Base-by-base conservation (phyloP, 2,329 filamentous ascomycete species). In the Ascosphaera aggregata region DNA sequence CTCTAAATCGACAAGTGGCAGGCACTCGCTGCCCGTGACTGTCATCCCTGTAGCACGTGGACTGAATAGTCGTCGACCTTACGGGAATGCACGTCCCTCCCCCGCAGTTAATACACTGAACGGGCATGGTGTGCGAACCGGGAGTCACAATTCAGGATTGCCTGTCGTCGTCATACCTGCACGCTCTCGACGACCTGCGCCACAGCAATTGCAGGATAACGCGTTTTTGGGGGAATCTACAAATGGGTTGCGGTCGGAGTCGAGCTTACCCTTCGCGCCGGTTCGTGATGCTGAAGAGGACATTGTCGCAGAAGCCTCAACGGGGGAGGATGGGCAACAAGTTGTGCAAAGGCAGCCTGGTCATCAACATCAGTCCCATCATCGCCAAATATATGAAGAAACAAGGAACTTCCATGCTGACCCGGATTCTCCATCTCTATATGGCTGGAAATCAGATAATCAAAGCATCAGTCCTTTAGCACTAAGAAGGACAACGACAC, bases 141-240 rank as follows among this genome's bases (percentile, higher is more conserved):
- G 20, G 40, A 40, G 11, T 41, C 47, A 3, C 39, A 46, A 2
- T 34, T 37, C 19, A 44, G 42, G 8, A 4, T 44, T 67, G 7
- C 69, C 68, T 1, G 63, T 72, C 9, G 70, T 66, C 3, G 60
- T 74, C 31, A 71, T 75, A 35, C 70, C 70, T 3, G 68, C 69
- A 2, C 70, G 70, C 43, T 62, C 66, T 17, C 30, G 42, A 8
- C 34, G 34, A 16, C n/a, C 34, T 8, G 7, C 34, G n/a, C 34
- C 7, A 18, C 34, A 15, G 34, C 5, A 35, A 5, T 8, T 15
- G 16, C 34, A 35, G 9, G 9, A 15, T 15, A 9, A 15, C 27
- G 15, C 27, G 9, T 15, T 31, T 9, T 9, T 15, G 27, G 27
- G 9, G 27, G 15, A 15, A 15, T 9, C 27, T 9, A 9, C 15